phyloP scores from a whole-genome alignment of 2,329 filamentous ascomycete species.

The Orbilia oligospora region DNA sequence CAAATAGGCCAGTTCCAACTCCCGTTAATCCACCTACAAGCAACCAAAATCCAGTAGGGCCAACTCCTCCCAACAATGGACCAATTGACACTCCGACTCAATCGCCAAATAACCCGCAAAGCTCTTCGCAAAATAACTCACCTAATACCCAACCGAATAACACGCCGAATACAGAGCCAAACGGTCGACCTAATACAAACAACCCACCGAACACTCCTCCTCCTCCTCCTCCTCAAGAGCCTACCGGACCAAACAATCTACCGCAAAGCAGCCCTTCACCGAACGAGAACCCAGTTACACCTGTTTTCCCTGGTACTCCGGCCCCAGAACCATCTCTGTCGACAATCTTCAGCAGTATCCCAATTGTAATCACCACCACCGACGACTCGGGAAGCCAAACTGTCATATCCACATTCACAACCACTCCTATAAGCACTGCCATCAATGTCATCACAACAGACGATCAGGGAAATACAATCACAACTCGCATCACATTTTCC shows the following conservation, averaged over 20 bases:
- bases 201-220: background rate
- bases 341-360: constrained; percentile 22
- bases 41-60: background rate
- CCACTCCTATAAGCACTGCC: constrained; percentile 19
- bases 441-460: constrained; percentile 48
- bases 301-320: constrained; percentile 4
- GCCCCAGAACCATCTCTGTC: constrained; percentile 38
- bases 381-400: constrained; percentile 29
- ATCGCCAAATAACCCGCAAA: constrained; percentile 1
- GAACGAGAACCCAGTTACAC: background rate
- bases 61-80: constrained; percentile 13
- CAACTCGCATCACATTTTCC: constrained; percentile 40
- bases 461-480: constrained; percentile 36
- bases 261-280: constrained; percentile 10
- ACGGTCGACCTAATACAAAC: constrained; percentile 1
- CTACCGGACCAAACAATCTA: background rate
- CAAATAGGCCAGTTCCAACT: background rate
- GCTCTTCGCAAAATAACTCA: background rate
- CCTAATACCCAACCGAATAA: background rate
- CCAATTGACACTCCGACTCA: constrained; percentile 17
- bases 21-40: background rate
- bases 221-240: no score
- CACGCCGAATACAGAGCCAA: background rate
- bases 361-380: constrained; percentile 41
- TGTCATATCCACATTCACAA: constrained; percentile 44